Conservation (phyloP, 306 rosid species). For the Bauhinia variegata region DNA sequence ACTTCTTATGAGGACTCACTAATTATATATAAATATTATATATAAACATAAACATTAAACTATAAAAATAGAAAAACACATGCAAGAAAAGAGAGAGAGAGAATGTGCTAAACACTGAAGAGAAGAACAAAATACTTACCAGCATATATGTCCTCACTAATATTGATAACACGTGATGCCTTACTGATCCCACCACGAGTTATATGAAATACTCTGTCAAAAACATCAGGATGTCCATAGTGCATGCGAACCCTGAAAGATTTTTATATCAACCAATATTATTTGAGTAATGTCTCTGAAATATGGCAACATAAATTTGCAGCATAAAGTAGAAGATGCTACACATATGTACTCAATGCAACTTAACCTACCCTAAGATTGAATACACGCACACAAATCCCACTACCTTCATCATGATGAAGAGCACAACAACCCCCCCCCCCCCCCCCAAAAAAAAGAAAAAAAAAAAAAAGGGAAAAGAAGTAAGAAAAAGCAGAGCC, state of each 20-base stretch:
- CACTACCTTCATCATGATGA: background rate
- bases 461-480: too few species aligned
- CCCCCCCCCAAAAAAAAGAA: too few species aligned
- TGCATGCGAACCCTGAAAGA: constrained; percentile 96
- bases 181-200: constrained; percentile 98
- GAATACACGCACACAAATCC: background rate
- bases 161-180: constrained; percentile 93
- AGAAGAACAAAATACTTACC: constrained; percentile 48
- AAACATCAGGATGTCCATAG: constrained; percentile 98
- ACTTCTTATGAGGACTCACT: background rate
- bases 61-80: background rate
- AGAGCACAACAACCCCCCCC: too few species aligned
- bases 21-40: too few species aligned
- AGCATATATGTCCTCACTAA: constrained; percentile 94
- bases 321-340: constrained; percentile 10
- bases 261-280: constrained; percentile 14
- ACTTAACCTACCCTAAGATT: background rate
- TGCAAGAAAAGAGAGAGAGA: constrained; percentile 15
- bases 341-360: background rate
- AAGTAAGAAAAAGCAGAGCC: background rate
- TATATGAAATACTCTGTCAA: constrained; percentile 90
- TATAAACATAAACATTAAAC: too few species aligned
- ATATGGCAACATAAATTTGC: constrained; percentile 6
- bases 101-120: background rate
- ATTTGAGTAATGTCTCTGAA: constrained; percentile 10